These are phyloP conservation scores for Nicotiana attenuata DNA, from an alignment of 257 asterid genomes.

Conservation along the genomic window DNA sequence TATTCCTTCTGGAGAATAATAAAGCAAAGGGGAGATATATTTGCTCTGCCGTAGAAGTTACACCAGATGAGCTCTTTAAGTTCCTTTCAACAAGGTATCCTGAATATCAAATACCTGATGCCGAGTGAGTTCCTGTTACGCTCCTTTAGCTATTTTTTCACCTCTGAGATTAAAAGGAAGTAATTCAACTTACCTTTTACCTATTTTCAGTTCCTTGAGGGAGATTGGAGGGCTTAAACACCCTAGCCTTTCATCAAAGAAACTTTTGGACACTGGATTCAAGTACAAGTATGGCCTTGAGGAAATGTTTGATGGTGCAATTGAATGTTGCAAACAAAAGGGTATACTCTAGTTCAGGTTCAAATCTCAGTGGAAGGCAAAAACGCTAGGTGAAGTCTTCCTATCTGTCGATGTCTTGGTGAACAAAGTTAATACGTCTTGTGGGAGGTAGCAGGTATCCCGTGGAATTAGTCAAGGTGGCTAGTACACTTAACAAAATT, in stretches of 20 bases:
- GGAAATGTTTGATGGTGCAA: constrained; percentile 57
- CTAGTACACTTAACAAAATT: too few relatives aligned
- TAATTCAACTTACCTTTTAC: not conserved
- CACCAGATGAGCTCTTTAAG: constrained; percentile 26
- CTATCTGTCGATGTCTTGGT: too few relatives aligned
- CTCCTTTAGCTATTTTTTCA: not conserved
- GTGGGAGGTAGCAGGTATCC: too few relatives aligned
- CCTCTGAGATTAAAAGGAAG: not conserved
- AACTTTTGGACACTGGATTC: constrained; percentile 45
- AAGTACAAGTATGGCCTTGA: constrained; percentile 42
- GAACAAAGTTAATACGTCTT: too few relatives aligned
- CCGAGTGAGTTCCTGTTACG: constrained; percentile 19
- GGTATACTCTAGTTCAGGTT: constrained; percentile 18
- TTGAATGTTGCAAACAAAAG: constrained; percentile 41
- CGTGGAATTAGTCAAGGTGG: too few relatives aligned
- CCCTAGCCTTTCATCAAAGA: constrained; percentile 39
- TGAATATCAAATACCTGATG: constrained; percentile 17
- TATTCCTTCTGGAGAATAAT: constrained; percentile 29
- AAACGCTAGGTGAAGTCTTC: too few relatives aligned
- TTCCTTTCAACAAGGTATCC: constrained; percentile 30
- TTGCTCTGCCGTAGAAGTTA: constrained; percentile 36
- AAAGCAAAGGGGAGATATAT: constrained; percentile 45
- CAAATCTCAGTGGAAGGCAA: too few relatives aligned
- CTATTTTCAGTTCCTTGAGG: constrained; percentile 24
- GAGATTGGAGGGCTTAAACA: constrained; percentile 25